A percentile compares a stretch with the other conserved stretches of the same genome.
phyloP scores from a whole-genome alignment of 2,329 filamentous ascomycete genomes.

The Davidsoniella eucalypti region DNA sequence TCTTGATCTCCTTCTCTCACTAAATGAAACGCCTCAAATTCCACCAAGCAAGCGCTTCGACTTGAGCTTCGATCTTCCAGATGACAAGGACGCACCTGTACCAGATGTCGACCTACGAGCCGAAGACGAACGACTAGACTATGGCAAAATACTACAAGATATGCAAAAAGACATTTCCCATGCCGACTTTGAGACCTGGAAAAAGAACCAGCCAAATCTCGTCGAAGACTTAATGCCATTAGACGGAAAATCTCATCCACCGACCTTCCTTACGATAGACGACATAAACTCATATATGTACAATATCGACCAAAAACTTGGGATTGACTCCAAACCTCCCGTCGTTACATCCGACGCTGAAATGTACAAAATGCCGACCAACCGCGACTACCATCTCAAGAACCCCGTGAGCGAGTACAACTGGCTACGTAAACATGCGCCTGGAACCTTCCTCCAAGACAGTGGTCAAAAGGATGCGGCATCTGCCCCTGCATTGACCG shows the following conservation, averaged over 20 bases:
- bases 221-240: conserved; percentile 32
- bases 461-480: conserved; percentile 20
- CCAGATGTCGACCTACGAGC: conserved; percentile 21
- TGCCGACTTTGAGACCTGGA: conserved; percentile 33
- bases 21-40: conserved; percentile 73
- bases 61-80: conserved; percentile 34
- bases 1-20: conserved; percentile 72
- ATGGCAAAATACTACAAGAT: conserved; percentile 31
- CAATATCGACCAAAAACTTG: conserved; percentile 39
- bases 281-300: conserved; percentile 61
- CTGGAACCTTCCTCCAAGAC: conserved; percentile 72
- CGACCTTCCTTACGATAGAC: conserved; percentile 49
- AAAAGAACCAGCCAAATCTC: conserved; percentile 45
- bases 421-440: conserved; percentile 76
- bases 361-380: conserved; percentile 23
- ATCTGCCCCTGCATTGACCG: background rate
- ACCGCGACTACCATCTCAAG: conserved; percentile 25
- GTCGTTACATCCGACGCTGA: conserved; percentile 35
- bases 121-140: conserved; percentile 25
- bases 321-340: conserved; percentile 27
- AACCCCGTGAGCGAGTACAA: conserved; percentile 92
- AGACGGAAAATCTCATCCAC: conserved; percentile 38
- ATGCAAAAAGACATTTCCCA: conserved; percentile 39
- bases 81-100: conserved; percentile 22
- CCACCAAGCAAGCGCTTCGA: conserved; percentile 60